Evolutionary conservation across 2,329 filamentous ascomycete species (phyloP), one percentile per base, ranked within the genome.

Genomic region (Nemania diffusa): DNA sequence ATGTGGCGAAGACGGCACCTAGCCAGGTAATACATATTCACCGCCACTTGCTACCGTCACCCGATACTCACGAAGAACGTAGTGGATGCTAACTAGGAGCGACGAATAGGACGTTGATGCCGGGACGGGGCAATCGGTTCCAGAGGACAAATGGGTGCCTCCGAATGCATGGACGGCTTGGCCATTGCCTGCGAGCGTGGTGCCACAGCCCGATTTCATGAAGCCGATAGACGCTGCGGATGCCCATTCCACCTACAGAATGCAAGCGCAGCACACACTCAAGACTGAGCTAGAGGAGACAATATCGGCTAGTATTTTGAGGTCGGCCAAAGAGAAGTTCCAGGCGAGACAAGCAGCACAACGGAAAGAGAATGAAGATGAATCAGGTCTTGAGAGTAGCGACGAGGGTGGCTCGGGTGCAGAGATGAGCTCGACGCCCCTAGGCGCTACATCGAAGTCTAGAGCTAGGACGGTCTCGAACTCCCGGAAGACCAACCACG

Each of bases 91-190:
- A 26, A 73, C 55, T 0, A n/a, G 22, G 51, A 53, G 22, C 32
- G 32, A 34, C 44, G 24, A 32, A 3, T 34, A 77, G 77, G 75
- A 76, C 52, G 65, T 76, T 57, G 71, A 79, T 59, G 68, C 62
- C n/a, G 68, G 58, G 32, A 78, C 76, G 1, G 75, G 76, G 2
- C 66, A 71, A 15, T 66, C 60, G 20, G 70, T 78, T 26, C 64
- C 66, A 24, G 65, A 70, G 17, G 73, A 75, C 2, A 71, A 79
- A 51, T 90, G 87, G 84, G 78, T 77, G 4, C 86, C 86, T 1
- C 83, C 87, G 0, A 87, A 85, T 65, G 71, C 76, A 4, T 97
- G 95, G 94, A 92, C 92, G 20, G 92, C 94, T 0, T 97, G 95
- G 95, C 95, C 95, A 4, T 78, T 97, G 74, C 84, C 84, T 22